phyloP scores from a whole-genome alignment of 2,329 filamentous ascomycete species.

The Penicillium sumatraense region DNA sequence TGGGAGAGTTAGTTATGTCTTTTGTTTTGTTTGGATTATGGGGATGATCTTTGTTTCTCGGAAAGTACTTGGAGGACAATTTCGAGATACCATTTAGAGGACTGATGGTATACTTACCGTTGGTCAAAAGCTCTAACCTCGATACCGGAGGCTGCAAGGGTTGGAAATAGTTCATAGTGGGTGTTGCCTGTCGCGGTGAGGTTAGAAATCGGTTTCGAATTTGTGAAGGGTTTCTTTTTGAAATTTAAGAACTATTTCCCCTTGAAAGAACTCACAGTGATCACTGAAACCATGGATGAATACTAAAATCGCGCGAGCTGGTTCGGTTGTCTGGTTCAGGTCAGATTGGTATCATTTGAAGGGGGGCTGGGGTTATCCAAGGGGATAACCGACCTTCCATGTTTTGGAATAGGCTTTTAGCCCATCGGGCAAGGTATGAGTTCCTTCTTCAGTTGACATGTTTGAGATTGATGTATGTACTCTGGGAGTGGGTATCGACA shows the following conservation, averaged over 20 bases:
- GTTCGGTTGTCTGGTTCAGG: slow-evolving; percentile 11
- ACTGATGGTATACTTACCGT: slow-evolving; percentile 48
- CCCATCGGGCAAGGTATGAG: slow-evolving; percentile 57
- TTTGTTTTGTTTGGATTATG: too few species aligned
- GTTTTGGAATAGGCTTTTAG: slow-evolving; percentile 64
- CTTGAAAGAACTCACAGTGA: slow-evolving; percentile 56
- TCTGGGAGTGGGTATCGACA: too few species aligned
- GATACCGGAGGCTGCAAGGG: slow-evolving; percentile 72
- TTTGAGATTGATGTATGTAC: neutral
- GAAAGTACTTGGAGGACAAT: too few species aligned
- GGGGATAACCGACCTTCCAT: slow-evolving; percentile 57
- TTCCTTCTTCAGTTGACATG: slow-evolving; percentile 55
- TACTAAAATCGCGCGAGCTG: slow-evolving; percentile 70
- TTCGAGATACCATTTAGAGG: too few species aligned
- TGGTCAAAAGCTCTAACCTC: slow-evolving; percentile 81
- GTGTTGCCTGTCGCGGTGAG: slow-evolving; percentile 66
- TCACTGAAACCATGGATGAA: slow-evolving; percentile 92
- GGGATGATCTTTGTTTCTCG: too few species aligned
- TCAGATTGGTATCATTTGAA: neutral
- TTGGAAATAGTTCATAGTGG: slow-evolving; percentile 75
- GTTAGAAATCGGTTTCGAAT: neutral
- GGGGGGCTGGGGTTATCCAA: too few species aligned
- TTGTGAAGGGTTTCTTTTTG: neutral
- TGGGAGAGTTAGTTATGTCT: neutral
- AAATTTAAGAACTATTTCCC: too few species aligned